phyloP scores from a whole-genome alignment of 23 red algal genomes.

The Porphyridium purpureum region DNA sequence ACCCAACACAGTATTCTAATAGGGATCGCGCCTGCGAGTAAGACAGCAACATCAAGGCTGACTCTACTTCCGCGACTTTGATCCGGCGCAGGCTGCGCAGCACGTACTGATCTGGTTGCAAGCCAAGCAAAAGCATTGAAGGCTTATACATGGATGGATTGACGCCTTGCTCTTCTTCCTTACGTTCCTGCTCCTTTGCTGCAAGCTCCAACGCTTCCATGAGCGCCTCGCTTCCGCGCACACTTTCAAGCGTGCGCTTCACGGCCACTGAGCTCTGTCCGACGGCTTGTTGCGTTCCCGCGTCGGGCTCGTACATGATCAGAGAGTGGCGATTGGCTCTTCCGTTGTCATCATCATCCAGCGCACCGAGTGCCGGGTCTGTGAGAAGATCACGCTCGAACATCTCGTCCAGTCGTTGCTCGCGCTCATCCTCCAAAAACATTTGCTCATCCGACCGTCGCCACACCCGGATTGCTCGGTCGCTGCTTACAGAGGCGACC shows the following conservation, averaged over 20 bases:
- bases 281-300: neutral
- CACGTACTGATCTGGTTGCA: constrained; percentile 19
- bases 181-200: constrained; percentile 23
- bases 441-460: constrained; percentile 44
- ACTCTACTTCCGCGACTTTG: constrained; percentile 28
- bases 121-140: constrained; percentile 15
- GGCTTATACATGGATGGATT: no score
- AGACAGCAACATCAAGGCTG: constrained; percentile 28
- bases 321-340: neutral
- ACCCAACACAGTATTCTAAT: constrained; percentile 5
- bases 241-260: constrained; percentile 54
- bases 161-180: constrained; percentile 7
- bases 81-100: constrained; percentile 27
- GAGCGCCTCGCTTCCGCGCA: constrained; percentile 44
- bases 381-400: constrained; percentile 39
- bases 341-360: constrained; percentile 6
- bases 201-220: constrained; percentile 38
- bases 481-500: constrained; percentile 40
- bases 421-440: constrained; percentile 67
- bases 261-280: constrained; percentile 25
- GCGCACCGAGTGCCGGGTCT: constrained; percentile 7
- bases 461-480: constrained; percentile 66
- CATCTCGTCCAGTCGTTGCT: constrained; percentile 37
- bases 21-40: constrained; percentile 5
- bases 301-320: neutral